Evolutionary conservation across 805 yeast species (phyloP).

Genomic region (Saturnispora galanensis): DNA sequence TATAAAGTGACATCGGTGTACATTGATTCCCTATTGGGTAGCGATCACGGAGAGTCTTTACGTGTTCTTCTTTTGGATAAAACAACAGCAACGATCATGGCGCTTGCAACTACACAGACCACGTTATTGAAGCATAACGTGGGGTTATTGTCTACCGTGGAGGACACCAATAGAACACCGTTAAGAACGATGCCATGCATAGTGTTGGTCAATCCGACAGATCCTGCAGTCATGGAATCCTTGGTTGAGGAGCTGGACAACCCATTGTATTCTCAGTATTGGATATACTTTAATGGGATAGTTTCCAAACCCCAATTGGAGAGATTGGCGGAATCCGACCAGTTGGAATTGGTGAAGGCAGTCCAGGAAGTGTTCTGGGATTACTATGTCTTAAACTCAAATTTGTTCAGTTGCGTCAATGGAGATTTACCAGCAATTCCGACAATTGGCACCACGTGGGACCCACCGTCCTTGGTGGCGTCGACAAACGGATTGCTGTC

Average conservation of each 20-base stretch:
- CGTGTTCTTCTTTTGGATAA: constrained; percentile 72
- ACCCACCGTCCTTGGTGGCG: constrained; percentile 32
- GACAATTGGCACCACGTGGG: constrained; percentile 32
- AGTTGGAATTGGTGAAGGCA: constrained; percentile 62
- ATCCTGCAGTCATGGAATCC: constrained; percentile 47
- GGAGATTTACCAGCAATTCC: constrained; percentile 15
- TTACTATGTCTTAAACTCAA: constrained; percentile 61
- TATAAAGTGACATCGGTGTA: constrained; percentile 37
- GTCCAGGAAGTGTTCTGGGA: constrained; percentile 84
- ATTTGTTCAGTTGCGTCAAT: constrained; percentile 37
- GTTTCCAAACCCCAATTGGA: constrained; percentile 74
- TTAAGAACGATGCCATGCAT: constrained; percentile 77
- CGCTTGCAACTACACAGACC: constrained; percentile 86
- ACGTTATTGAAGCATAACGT: constrained; percentile 72
- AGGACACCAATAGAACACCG: constrained; percentile 47
- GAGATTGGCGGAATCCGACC: constrained; percentile 83
- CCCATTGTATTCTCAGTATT: constrained; percentile 76
- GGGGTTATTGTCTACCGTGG: constrained; percentile 67
- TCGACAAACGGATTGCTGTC: constrained; percentile 39
- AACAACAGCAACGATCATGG: constrained; percentile 70
- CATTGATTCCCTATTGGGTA: constrained; percentile 28
- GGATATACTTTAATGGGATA: constrained; percentile 67
- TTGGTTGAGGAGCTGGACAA: constrained; percentile 57
- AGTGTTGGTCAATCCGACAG: constrained; percentile 61
- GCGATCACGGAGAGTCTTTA: constrained; percentile 30